Evolutionary conservation across 352 stramenopile species (phyloP), one percentile per base, ranked within the genome.

Genomic region (Phytophthora ramorum): DNA sequence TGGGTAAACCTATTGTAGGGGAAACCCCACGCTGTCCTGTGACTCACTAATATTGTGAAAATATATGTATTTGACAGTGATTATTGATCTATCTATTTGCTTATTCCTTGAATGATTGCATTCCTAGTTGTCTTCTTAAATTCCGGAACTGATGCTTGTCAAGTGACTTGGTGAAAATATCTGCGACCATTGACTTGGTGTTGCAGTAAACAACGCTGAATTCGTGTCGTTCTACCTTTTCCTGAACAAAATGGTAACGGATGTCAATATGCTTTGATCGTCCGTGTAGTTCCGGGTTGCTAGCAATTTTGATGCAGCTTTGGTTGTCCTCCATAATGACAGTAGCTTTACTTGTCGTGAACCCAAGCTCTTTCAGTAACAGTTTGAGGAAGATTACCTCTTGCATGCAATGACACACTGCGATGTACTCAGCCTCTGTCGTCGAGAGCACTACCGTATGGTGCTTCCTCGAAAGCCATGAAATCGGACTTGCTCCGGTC

Each of bases 281-380:
- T 16, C 46, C 73, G 63, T 76, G 73, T 14, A 71, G 43, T 22
- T 71, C 61, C 7, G 58, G 63, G 46, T 74, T 76, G 26, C 69
- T 73, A 1, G 55, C 45, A 0, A 76, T 47, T 47, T 76, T 63
- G 41, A 81, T 81, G 35, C 48, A 71, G 17, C 69, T 74, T 46
- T 81, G 61, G 14, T 81, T 78, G 48, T 81, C 69, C 38, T 81
- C 65, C 7, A 54, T 38, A 41, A 76, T 58, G 9, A 41, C 59
- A 19, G 52, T 73, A 0, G 47, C 0, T 26, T 58, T 12, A 2
- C 5, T 48, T 16, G 19, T 28, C 4, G n/a, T 16, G 8, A 48
- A 48, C 8, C 19, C 41, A n/a, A 48, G 41, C 5, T 48, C 41
- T 30, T 48, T 30, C 2, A 48, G 10, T 9, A 30, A 17, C 7